Conservation (phyloP, 2,329 filamentous ascomycete genomes). For the Aspergillus sp. region DNA sequence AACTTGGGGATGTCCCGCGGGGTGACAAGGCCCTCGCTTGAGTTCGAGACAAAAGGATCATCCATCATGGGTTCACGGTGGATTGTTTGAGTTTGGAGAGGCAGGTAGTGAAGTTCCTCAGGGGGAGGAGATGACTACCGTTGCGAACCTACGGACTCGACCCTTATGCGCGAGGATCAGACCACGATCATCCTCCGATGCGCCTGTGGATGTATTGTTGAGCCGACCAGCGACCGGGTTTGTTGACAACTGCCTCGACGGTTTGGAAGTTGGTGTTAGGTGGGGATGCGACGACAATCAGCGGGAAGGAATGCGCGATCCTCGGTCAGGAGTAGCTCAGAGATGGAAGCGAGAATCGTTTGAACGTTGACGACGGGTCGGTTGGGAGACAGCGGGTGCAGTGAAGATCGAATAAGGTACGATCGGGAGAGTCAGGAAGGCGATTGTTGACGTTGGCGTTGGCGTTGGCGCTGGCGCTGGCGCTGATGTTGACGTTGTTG, state of each 20-base stretch:
- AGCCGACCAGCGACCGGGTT: conserved; percentile 33
- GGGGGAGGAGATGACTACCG: conserved; percentile 20
- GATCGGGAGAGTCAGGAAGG: background rate
- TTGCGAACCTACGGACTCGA: conserved; percentile 18
- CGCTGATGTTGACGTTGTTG: background rate
- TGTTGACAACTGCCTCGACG: conserved; percentile 1
- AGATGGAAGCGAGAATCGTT: conserved; percentile 2
- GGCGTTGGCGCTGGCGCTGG: background rate
- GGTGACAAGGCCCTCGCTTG: conserved; percentile 38
- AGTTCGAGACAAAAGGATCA: conserved; percentile 59
- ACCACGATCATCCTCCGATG: conserved; percentile 29
- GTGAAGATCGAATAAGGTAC: background rate
- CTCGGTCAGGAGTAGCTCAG: background rate
- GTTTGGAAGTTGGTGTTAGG: background rate
- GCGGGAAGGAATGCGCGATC: conserved; percentile 4
- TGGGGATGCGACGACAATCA: background rate
- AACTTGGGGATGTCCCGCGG: conserved; percentile 62
- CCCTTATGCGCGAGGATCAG: conserved; percentile 20
- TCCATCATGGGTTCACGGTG: conserved; percentile 31
- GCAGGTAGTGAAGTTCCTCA: background rate
- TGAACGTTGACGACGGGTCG: background rate
- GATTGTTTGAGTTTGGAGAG: background rate
- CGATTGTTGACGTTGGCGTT: background rate
- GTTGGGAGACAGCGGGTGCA: background rate
- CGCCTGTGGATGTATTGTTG: conserved; percentile 10